Evolutionary conservation across 169 alveolate genomes (phyloP).

Genomic region (Cryptosporidium xiaoi): DNA sequence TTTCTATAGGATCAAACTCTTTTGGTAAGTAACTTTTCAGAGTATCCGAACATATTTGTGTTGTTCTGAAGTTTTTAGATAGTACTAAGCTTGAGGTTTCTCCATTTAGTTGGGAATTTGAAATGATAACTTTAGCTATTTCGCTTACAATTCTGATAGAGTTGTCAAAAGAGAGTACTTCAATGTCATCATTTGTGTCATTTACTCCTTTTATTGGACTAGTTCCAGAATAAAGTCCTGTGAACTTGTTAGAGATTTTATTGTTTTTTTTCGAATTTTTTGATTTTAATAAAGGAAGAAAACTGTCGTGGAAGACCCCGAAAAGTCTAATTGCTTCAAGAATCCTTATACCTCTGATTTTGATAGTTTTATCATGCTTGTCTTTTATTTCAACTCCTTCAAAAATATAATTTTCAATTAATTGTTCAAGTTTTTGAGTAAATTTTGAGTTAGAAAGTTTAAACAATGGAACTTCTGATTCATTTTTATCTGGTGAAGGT

Average conservation of each 20-base stretch:
- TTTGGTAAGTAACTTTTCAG: slow-evolving; percentile 15
- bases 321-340: slow-evolving; percentile 46
- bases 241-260: not conserved
- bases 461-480: no score
- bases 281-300: not conserved
- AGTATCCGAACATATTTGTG: slow-evolving; percentile 11
- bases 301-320: slow-evolving; percentile 62
- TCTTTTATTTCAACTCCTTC: slow-evolving; percentile 26
- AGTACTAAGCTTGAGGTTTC: not conserved
- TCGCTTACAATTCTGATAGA: slow-evolving; percentile 26
- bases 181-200: slow-evolving; percentile 5
- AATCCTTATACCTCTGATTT: slow-evolving; percentile 30
- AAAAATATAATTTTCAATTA: slow-evolving; percentile 21
- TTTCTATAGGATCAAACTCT: slow-evolving; percentile 14
- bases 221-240: slow-evolving; percentile 46
- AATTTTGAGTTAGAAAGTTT: not conserved
- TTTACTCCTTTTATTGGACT: slow-evolving; percentile 45
- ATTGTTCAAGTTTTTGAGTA: slow-evolving; percentile 6
- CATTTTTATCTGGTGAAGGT: not conserved
- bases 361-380: not conserved
- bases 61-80: not conserved
- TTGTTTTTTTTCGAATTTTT: not conserved
- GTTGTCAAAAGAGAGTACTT: slow-evolving; percentile 21
- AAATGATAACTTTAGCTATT: not conserved
- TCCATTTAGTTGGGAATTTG: not conserved